Evolutionary conservation across 2,329 filamentous ascomycete species (phyloP), one percentile per base, ranked within the genome.

Genomic region (Plectosphaerella plurivora): DNA sequence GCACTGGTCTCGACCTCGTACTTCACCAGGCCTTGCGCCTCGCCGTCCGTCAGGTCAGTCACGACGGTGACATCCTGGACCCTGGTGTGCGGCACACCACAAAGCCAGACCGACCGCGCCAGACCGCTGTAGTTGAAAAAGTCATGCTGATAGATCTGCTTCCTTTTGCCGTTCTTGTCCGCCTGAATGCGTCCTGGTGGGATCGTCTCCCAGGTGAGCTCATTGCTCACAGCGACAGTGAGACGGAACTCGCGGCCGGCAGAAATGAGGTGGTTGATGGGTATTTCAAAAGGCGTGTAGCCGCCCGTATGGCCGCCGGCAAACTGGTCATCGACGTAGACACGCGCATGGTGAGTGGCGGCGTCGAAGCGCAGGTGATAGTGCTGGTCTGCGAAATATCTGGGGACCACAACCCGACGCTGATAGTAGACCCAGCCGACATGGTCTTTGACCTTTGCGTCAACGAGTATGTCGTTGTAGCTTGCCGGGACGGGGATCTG

Each of bases 371-470:
- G 63, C 2, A 65, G 48, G 9, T 62, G 52, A 36, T 59, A 62
- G 16, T 48, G 57, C 15, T 58, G 45, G 2, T 50, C 49, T 0
- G 51, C 51, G 56, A 58, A 65, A 16, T 52, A 42, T 14, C 51
- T 46, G 4, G 64, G 63, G 1, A 66, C 55, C 1, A 54, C 60
- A 2, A 61, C 62, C 1, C 61, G 46, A 3, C 61, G 54, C 49
- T 66, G 64, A 48, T 66, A 67, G 51, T 62, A 65, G 1, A 63
- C 62, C 64, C 64, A 66, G 16, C 64, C 64, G 5, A 66, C 59
- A 16, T 66, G 63, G 36, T 64, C 53, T 16, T 53, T 61, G n/a
- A 66, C 63, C 12, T 51, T 46, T 4, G 36, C 33, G 22, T 62
- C 54, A 22, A 54, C 50, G 22, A 61, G 59, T 9, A 63, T 58